These are phyloP conservation scores for Solanum okadae DNA, from an alignment of 257 asterid genomes.

Conservation along the genomic window DNA sequence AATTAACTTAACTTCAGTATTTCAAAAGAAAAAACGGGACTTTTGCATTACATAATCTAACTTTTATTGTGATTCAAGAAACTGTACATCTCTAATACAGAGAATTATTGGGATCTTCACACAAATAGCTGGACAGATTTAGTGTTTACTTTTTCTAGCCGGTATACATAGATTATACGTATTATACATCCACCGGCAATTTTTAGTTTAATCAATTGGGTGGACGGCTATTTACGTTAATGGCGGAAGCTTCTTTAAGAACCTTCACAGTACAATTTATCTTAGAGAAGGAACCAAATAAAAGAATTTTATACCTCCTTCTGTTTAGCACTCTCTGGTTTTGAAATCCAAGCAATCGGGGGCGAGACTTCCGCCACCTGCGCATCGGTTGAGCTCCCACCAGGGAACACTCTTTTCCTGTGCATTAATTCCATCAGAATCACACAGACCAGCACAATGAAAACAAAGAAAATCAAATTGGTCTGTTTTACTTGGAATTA, in stretches of 20 bases:
- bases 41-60: background rate
- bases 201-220: background rate
- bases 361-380: conserved; percentile 35
- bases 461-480: background rate
- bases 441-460: conserved; percentile 8
- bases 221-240: background rate
- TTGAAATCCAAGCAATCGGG: conserved; percentile 17
- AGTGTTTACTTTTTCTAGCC: background rate
- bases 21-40: background rate
- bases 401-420: conserved; percentile 50
- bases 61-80: background rate
- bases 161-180: background rate
- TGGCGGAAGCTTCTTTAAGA: background rate
- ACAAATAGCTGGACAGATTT: background rate
- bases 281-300: background rate
- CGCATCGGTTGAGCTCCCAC: conserved; percentile 39
- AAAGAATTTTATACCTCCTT: conserved; percentile 32
- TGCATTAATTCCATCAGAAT: conserved; percentile 9
- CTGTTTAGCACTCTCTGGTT: conserved; percentile 13
- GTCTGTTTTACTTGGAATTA: background rate
- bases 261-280: background rate
- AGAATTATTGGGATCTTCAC: background rate
- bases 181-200: background rate
- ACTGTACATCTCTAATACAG: background rate
- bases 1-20: background rate